A percentile compares a stretch with the other conserved stretches of the same genome.
Conservation (phyloP, 2,329 filamentous ascomycete genomes). For the Alternaria incomplexa region DNA sequence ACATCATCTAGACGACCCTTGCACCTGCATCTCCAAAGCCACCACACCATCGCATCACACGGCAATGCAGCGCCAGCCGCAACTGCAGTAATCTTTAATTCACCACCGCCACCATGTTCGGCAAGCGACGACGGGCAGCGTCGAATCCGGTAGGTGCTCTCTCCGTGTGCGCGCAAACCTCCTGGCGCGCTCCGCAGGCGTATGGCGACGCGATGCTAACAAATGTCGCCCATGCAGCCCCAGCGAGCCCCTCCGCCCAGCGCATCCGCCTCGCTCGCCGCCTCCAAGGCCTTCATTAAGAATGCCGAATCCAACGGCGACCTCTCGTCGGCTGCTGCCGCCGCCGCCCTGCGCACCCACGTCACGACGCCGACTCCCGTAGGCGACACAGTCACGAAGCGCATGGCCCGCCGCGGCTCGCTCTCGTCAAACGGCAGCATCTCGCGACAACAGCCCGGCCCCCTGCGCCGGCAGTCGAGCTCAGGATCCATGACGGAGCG, state of each 20-base stretch:
- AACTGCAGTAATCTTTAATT: constrained; percentile 29
- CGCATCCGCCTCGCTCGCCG: constrained; percentile 78
- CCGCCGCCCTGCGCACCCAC: constrained; percentile 79
- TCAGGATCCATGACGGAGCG: constrained; percentile 85
- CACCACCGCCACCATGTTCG: constrained; percentile 38
- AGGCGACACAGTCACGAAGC: constrained; percentile 84
- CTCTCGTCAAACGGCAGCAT: constrained; percentile 69
- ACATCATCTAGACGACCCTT: constrained; percentile 26
- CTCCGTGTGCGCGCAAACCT: constrained; percentile 2
- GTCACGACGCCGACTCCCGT: constrained; percentile 80
- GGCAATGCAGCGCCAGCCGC: constrained; percentile 33
- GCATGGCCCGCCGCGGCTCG: constrained; percentile 76
- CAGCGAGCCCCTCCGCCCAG: constrained; percentile 58
- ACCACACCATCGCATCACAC: constrained; percentile 5
- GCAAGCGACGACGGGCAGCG: constrained; percentile 36
- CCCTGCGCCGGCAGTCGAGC: constrained; percentile 62
- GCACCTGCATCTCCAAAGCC: constrained; percentile 9
- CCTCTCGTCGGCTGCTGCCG: constrained; percentile 84
- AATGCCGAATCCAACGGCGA: constrained; percentile 68
- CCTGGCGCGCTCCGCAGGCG: neutral
- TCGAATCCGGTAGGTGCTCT: constrained; percentile 43
- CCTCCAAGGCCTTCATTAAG: constrained; percentile 79
- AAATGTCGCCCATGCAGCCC: constrained; percentile 33
- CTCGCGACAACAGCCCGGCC: constrained; percentile 42
- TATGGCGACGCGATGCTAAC: constrained; percentile 26